phyloP scores from a whole-genome alignment of 2,329 filamentous ascomycete genomes.

The Sporothrix inflata region DNA sequence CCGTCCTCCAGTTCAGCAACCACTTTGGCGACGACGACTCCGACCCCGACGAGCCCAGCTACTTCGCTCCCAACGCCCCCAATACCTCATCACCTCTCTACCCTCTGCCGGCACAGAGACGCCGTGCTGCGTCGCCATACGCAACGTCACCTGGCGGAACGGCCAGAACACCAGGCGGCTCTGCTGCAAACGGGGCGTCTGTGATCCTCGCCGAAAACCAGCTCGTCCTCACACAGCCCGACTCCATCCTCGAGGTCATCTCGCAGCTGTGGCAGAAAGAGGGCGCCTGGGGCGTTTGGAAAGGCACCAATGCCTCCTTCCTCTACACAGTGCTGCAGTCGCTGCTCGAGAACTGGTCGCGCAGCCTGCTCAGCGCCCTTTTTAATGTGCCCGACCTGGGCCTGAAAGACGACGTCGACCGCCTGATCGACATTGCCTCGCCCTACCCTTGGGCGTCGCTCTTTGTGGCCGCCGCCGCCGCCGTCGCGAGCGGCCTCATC shows the following conservation, averaged over 20 bases:
- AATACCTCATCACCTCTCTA: constrained; percentile 57
- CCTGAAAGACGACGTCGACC: constrained; percentile 74
- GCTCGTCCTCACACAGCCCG: constrained; percentile 71
- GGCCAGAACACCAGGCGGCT: neutral
- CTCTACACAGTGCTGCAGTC: constrained; percentile 85
- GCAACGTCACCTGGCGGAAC: neutral
- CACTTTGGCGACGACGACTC: constrained; percentile 63
- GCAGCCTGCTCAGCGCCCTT: constrained; percentile 86
- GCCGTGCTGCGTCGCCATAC: constrained; percentile 11
- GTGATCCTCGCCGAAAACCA: constrained; percentile 54
- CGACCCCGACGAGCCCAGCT: constrained; percentile 77
- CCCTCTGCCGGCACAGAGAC: constrained; percentile 42
- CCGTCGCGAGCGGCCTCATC: constrained; percentile 74
- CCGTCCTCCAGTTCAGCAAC: neutral
- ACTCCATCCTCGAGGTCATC: constrained; percentile 84
- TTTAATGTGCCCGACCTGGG: constrained; percentile 87
- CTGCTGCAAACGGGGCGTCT: neutral
- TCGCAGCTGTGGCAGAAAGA: constrained; percentile 87
- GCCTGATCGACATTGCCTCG: constrained; percentile 71
- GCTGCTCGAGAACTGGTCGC: constrained; percentile 87
- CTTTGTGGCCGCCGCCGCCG: constrained; percentile 67
- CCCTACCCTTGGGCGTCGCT: constrained; percentile 82
- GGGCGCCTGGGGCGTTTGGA: constrained; percentile 91
- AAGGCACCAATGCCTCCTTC: constrained; percentile 89
- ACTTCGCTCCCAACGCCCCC: constrained; percentile 72